Percentiles rank a stretch among this genome's conserved stretches.
Evolutionary conservation across 441 rosid genomes (phyloP).

Genomic region (Kokia cookei): DNA sequence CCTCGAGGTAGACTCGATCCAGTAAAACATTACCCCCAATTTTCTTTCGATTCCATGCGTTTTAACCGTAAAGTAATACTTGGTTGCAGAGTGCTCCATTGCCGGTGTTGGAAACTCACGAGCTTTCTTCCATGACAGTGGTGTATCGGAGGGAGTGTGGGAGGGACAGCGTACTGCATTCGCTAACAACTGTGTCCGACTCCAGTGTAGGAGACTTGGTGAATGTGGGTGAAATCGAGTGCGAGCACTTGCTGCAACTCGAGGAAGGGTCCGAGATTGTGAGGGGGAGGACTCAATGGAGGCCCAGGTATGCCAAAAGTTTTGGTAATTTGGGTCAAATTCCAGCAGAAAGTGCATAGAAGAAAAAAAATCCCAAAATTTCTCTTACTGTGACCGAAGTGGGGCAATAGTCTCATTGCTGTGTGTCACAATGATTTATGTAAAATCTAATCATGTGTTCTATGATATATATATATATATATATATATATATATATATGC

Average conservation of each 20-base stretch:
- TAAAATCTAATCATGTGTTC: constrained; percentile 24
- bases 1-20: constrained; percentile 56
- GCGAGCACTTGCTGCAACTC: constrained; percentile 89
- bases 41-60: neutral
- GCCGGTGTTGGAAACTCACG: constrained; percentile 70
- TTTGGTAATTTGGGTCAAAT: constrained; percentile 30
- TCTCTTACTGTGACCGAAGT: constrained; percentile 3
- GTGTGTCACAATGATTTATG: constrained; percentile 15
- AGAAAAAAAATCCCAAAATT: neutral
- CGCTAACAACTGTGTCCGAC: constrained; percentile 63
- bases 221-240: constrained; percentile 45
- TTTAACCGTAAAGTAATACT: neutral
- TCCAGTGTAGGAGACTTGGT: constrained; percentile 33
- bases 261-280: constrained; percentile 85
- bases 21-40: neutral
- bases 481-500: constrained; percentile 1
- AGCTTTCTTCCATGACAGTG: constrained; percentile 71
- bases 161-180: constrained; percentile 87
- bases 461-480: neutral
- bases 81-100: constrained; percentile 81
- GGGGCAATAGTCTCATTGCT: constrained; percentile 13
- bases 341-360: constrained; percentile 34
- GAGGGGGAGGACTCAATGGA: constrained; percentile 90
- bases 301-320: constrained; percentile 51
- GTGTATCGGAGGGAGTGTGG: constrained; percentile 98